A percentile compares a stretch with the other conserved stretches of the same genome.
phyloP scores from a whole-genome alignment of 1,139 yeast genomes.

The Saccharomyces pastorianus region DNA sequence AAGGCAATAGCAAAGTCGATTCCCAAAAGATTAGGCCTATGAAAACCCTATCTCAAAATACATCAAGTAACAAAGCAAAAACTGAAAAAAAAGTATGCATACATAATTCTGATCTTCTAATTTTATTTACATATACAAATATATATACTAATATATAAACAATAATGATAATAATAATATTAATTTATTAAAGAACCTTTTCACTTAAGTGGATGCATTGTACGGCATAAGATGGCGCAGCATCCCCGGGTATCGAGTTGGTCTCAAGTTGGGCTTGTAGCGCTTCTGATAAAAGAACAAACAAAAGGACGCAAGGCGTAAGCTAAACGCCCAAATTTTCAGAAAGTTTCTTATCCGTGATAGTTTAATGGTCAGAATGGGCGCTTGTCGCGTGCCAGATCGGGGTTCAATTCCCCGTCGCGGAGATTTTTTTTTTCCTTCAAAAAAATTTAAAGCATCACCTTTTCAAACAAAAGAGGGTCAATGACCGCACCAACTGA shows the following conservation, averaged over 20 bases:
- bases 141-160: neutral
- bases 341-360: constrained; percentile 17
- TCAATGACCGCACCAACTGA: too few relatives aligned
- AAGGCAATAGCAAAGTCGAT: constrained; percentile 43
- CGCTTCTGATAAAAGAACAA: too few relatives aligned
- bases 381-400: constrained; percentile 36
- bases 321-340: too few relatives aligned
- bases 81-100: neutral
- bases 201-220: too few relatives aligned
- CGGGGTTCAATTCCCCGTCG: constrained; percentile 36
- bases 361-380: constrained; percentile 35
- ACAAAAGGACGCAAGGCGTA: too few relatives aligned
- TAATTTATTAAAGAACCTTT: neutral
- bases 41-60: neutral
- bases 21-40: neutral
- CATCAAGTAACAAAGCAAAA: neutral
- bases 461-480: too few relatives aligned
- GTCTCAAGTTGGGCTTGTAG: too few relatives aligned
- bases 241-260: too few relatives aligned
- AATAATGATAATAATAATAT: neutral
- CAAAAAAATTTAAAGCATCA: too few relatives aligned
- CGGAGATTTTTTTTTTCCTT: constrained; percentile 25
- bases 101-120: neutral
- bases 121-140: neutral
- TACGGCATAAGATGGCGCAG: too few relatives aligned